A percentile compares a stretch with the other conserved stretches of the same genome.
These are phyloP conservation scores for Nicotiana paniculata DNA, from an alignment of 257 asterid species.

Conservation along the genomic window DNA sequence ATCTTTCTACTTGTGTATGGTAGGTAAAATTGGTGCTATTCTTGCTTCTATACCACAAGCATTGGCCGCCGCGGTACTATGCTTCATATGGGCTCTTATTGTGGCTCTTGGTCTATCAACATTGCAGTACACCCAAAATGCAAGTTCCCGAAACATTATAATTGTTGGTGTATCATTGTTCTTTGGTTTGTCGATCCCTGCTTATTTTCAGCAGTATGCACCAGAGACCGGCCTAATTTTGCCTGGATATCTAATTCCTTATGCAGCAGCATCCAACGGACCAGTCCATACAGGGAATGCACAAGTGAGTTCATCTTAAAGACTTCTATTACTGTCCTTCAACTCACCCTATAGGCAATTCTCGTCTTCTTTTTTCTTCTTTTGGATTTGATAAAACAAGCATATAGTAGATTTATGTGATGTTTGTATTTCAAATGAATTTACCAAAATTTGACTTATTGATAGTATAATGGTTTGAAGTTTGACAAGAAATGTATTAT, in stretches of 20 bases:
- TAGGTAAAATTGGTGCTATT: conserved; percentile 93
- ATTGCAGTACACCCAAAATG: conserved; percentile 65
- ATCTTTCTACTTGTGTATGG: not conserved
- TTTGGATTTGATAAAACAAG: not conserved
- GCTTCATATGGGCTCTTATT: conserved; percentile 84
- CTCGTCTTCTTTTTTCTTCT: not conserved
- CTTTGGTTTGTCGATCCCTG: conserved; percentile 90
- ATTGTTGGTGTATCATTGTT: conserved; percentile 83
- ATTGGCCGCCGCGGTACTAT: conserved; percentile 85
- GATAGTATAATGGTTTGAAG: not conserved
- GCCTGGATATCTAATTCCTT: conserved; percentile 83
- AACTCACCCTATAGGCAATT: not conserved
- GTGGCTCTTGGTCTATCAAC: conserved; percentile 80
- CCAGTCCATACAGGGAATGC: conserved; percentile 59
- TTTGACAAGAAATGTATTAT: not conserved
- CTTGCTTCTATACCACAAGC: conserved; percentile 97
- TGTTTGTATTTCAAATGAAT: not conserved
- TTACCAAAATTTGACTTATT: not conserved
- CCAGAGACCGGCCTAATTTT: conserved; percentile 65
- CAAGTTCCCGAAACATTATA: conserved; percentile 76
- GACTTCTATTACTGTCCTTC: not conserved
- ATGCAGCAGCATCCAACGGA: conserved; percentile 91
- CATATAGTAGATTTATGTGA: not conserved
- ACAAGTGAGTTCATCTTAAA: conserved; percentile 43
- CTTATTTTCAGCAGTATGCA: conserved; percentile 82